phyloP scores from a whole-genome alignment of 179 eudicot species.

The Patellifolia procumbens region DNA sequence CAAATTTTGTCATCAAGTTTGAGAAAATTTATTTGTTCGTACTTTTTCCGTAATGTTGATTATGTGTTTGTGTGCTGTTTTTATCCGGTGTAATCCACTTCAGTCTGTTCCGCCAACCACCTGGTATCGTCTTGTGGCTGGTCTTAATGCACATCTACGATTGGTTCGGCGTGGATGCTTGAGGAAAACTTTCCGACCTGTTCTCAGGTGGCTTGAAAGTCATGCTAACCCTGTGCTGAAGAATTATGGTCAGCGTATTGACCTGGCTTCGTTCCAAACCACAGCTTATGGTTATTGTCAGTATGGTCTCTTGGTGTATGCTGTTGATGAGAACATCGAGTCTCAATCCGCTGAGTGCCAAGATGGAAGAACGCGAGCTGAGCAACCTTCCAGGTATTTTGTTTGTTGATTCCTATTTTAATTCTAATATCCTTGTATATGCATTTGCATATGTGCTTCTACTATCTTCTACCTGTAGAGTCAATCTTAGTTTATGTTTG shows the following conservation, averaged over 20 bases:
- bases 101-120: constrained; percentile 96
- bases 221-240: constrained; percentile 79
- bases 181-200: constrained; percentile 59
- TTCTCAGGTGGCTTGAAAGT: constrained; percentile 84
- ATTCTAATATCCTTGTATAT: not conserved
- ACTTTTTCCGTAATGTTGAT: not conserved
- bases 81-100: constrained; percentile 11
- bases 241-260: constrained; percentile 54
- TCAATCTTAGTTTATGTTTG: constrained; percentile 6
- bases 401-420: not conserved
- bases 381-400: constrained; percentile 52
- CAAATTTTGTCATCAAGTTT: not conserved
- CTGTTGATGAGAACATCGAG: constrained; percentile 49
- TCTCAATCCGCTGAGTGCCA: constrained; percentile 43
- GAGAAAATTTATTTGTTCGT: not conserved
- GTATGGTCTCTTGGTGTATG: constrained; percentile 70
- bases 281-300: constrained; percentile 84
- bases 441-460: constrained; percentile 4
- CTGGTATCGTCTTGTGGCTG: constrained; percentile 95
- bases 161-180: constrained; percentile 84
- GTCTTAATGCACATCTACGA: constrained; percentile 94
- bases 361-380: constrained; percentile 38
- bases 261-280: constrained; percentile 79
- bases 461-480: not conserved
- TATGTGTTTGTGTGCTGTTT: not conserved